Evolutionary conservation across 345 rosid genomes (phyloP).

Genomic region (Heritiera fomes): DNA sequence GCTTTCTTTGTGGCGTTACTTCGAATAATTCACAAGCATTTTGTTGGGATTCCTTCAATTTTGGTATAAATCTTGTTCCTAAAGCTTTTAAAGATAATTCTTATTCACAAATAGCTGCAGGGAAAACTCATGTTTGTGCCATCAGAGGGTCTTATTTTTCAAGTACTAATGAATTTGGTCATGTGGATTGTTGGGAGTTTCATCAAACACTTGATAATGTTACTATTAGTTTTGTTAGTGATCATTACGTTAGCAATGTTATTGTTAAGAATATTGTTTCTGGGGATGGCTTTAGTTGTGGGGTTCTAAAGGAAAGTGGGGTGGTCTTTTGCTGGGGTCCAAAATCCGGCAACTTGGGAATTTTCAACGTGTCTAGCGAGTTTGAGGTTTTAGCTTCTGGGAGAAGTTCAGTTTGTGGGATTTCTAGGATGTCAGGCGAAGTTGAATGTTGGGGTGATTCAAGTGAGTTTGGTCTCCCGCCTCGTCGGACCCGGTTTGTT

Average conservation of each 20-base stretch:
- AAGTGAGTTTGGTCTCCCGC: constrained; percentile 42
- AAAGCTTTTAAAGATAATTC: constrained; percentile 43
- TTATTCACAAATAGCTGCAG: constrained; percentile 66
- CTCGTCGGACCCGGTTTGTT: constrained; percentile 48
- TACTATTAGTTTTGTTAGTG: constrained; percentile 28
- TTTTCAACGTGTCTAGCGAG: constrained; percentile 39
- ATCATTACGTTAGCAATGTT: constrained; percentile 48
- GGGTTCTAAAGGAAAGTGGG: constrained; percentile 62
- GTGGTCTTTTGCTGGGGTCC: constrained; percentile 86
- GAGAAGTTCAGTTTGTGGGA: constrained; percentile 64
- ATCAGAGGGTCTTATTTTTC: constrained; percentile 59
- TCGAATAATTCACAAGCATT: constrained; percentile 72
- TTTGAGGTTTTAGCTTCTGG: constrained; percentile 67
- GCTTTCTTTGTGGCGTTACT: constrained; percentile 79
- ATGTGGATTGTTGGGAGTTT: constrained; percentile 64
- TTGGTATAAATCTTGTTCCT: constrained; percentile 68
- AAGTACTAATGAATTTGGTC: constrained; percentile 42
- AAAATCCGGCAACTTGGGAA: constrained; percentile 43
- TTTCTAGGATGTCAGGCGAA: constrained; percentile 50
- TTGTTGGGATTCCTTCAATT: constrained; percentile 62
- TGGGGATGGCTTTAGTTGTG: constrained; percentile 94
- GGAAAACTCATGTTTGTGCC: constrained; percentile 62
- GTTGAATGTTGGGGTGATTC: constrained; percentile 73
- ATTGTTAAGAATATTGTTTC: constrained; percentile 66
- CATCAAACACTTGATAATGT: constrained; percentile 26